Base-by-base conservation (phyloP, 2,329 filamentous ascomycete species). In the Fusarium chuoi region DNA sequence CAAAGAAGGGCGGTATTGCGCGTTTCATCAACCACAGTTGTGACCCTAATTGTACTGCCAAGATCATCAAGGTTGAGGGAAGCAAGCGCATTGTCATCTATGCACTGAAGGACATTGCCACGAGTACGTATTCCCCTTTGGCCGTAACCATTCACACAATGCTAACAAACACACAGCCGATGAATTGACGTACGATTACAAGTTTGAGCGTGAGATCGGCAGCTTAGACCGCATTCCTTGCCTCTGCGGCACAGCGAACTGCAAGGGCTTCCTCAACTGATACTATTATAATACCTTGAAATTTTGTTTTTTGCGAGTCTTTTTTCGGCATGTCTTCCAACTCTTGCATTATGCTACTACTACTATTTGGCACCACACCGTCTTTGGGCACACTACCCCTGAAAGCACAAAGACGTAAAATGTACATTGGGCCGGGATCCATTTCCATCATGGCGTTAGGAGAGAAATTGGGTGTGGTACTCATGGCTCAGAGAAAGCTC, bases 31-130 rank as follows among this genome's bases (percentile, higher is more conserved):
- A 99, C 81, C 94, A 99, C 83, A 97, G 94, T 82, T 99, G 96
- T 83, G 96, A 95, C 85, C 96, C 96, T 12, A 99, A 98, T 81
- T 99, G 96, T 84, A 99, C 96, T 44, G 96, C 96, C 73, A 99
- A 98, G 86, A 99, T 99, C 81, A 99, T 99, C 85, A 97, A 97
- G 83, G 96, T 98, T 62, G 96, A 99, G 80, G 96, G 96, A 73
- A 98, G 94, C 82, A 98, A 98, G 86, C 91, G 96, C 75, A 99
- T 99, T 85, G 96, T 99, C 84, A 99, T 99, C 80, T 99, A 99
- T 86, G 96, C 96, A 44, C 87, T 98, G 81, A 92, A 96, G 81
- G 96, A 98, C 83, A 99, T 99, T 83, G 91, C 90, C 78, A 91
- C 96, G 88, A 96, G 96, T 98, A 89, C 87, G 94, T 65, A 49